Evolutionary conservation across 2,329 filamentous ascomycete species (phyloP).

Genomic region (Neofusicoccum sp.): DNA sequence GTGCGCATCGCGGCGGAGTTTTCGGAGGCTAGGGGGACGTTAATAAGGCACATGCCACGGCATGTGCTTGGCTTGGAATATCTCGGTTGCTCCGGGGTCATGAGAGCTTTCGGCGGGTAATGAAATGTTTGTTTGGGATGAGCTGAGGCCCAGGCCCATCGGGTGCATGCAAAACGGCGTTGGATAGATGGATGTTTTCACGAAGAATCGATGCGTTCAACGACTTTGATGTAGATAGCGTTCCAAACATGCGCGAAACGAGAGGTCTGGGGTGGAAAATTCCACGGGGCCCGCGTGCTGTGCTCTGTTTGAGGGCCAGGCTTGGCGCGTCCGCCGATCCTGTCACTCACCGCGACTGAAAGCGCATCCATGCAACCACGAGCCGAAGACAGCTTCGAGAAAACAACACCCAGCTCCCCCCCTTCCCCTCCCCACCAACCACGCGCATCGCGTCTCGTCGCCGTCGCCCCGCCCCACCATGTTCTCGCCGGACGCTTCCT

Average conservation of each 20-base stretch:
- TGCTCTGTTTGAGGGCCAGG: neutral
- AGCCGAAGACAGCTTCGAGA: conserved; percentile 22
- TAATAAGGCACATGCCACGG: neutral
- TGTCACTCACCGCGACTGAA: conserved; percentile 10
- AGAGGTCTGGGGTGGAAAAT: neutral
- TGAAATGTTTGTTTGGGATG: neutral
- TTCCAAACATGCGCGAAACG: neutral
- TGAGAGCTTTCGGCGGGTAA: conserved; percentile 2
- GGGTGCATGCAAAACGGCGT: conserved; percentile 8
- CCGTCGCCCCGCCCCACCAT: conserved; percentile 30
- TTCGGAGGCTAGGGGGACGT: neutral
- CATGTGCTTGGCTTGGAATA: conserved; percentile 4
- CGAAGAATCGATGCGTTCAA: neutral
- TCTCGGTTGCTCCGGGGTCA: neutral
- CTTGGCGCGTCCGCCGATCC: conserved; percentile 16
- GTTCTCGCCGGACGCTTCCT: conserved; percentile 43
- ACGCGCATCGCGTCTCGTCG: conserved; percentile 27
- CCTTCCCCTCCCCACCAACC: conserved; percentile 6
- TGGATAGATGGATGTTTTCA: neutral
- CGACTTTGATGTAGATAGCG: neutral
- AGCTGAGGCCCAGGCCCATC: neutral
- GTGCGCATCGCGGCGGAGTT: conserved; percentile 10
- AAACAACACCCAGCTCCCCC: conserved; percentile 19
- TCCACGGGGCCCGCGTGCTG: neutral
- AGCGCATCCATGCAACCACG: conserved; percentile 20